Percentiles rank a stretch among this genome's conserved stretches.
These are phyloP conservation scores for Paecilomyces variotii DNA, from an alignment of 2,329 filamentous ascomycete genomes.

Conservation along the genomic window DNA sequence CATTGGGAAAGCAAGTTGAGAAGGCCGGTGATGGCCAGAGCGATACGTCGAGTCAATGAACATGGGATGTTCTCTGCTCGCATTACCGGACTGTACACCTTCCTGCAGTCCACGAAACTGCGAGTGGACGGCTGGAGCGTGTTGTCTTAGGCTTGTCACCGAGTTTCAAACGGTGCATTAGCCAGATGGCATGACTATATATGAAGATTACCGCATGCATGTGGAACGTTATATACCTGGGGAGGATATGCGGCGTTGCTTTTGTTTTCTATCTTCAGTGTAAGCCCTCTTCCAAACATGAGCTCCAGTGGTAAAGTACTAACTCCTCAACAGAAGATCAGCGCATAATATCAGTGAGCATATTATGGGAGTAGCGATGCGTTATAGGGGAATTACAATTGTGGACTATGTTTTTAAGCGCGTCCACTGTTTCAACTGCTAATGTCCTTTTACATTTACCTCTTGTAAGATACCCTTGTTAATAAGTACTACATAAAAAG, in stretches of 20 bases:
- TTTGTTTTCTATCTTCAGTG: neutral
- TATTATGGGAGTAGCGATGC: neutral
- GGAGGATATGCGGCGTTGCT: neutral
- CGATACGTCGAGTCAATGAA: neutral
- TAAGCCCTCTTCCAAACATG: neutral
- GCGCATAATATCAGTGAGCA: neutral
- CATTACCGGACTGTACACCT: neutral
- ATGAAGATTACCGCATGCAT: neutral
- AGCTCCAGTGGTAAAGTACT: neutral
- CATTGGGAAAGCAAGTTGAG: slow-evolving; percentile 27
- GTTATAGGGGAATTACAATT: neutral
- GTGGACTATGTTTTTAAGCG: neutral
- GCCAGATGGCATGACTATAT: neutral
- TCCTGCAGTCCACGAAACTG: neutral
- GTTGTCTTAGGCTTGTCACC: neutral
- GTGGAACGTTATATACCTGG: neutral
- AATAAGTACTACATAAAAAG: neutral
- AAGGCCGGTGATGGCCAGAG: slow-evolving; percentile 5
- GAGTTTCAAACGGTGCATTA: neutral
- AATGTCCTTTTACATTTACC: neutral
- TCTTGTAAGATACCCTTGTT: neutral
- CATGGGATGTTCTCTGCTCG: neutral
- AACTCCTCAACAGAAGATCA: neutral
- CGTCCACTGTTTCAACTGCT: neutral
- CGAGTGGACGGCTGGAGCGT: neutral